Percentiles rank a stretch among this genome's conserved stretches.
Evolutionary conservation across 176 grass and related monocot species (phyloP).

Genomic region (Lolium multiflorum): DNA sequence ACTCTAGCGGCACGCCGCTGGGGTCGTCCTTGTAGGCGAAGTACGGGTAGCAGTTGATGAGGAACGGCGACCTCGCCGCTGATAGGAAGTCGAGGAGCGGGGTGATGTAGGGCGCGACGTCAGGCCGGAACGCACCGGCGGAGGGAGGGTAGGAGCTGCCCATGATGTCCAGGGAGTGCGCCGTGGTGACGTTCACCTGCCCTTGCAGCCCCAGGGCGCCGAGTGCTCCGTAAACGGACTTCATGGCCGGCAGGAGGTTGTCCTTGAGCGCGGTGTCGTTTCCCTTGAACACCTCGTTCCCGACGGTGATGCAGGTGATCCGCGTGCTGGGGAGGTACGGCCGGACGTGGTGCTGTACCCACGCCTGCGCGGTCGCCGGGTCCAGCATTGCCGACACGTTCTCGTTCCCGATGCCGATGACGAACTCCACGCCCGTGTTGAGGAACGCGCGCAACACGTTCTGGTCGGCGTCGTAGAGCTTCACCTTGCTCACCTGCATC

Average conservation of each 20-base stretch:
- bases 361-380: slow-evolving; percentile 57
- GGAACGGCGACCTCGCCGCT: slow-evolving; percentile 69
- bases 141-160: slow-evolving; percentile 84
- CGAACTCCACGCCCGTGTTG: slow-evolving; percentile 76
- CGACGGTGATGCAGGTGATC: slow-evolving; percentile 90
- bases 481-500: slow-evolving; percentile 85
- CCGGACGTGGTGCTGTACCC: slow-evolving; percentile 73
- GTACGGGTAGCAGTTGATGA: slow-evolving; percentile 92
- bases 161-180: slow-evolving; percentile 84
- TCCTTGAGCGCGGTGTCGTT: slow-evolving; percentile 73
- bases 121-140: slow-evolving; percentile 65
- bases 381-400: slow-evolving; percentile 70
- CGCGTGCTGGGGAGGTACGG: slow-evolving; percentile 66
- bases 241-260: slow-evolving; percentile 72
- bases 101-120: slow-evolving; percentile 64
- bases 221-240: slow-evolving; percentile 65
- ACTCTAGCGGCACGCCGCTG: slow-evolving; percentile 58
- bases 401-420: slow-evolving; percentile 84
- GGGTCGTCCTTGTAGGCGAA: slow-evolving; percentile 91
- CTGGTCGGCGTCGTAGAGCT: slow-evolving; percentile 91
- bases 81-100: slow-evolving; percentile 76
- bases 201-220: slow-evolving; percentile 60
- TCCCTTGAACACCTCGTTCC: slow-evolving; percentile 93
- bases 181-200: slow-evolving; percentile 76
- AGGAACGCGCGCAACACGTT: slow-evolving; percentile 76